Base-by-base conservation (phyloP, 208 protist genomes). In the Leishmania braziliensis region DNA sequence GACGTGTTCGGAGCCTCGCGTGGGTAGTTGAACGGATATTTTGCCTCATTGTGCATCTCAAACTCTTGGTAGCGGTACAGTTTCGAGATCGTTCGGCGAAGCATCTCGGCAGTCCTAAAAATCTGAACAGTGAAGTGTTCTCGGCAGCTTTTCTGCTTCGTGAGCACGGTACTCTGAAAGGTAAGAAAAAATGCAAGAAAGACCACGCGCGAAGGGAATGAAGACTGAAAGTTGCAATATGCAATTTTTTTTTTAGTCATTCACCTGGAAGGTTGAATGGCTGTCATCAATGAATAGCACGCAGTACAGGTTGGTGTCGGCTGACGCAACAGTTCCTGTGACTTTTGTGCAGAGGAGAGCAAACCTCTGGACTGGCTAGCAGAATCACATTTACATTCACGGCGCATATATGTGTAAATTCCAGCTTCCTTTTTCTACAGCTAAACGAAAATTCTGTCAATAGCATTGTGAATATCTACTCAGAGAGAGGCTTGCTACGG, bases 21-120 rank as follows among this genome's bases (percentile, higher is more conserved):
- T 50, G 94, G 82, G 75, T 97, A 97, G 82, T 95, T 93, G 79
- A 96, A 96, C 4, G 94, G 92, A 73, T 93, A 95, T 68, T 96
- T 95, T 74, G 94, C 92, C 74, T 86, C 65, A 85, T 95, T 93
- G 53, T 93, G 92, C 90, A 97, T 96, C 82, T 96, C 94, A 82
- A 97, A 97, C 83, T 97, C 92, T 69, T 97, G 92, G 86, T 97
- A 97, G 29, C 94, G 88, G 82, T 97, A 97, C 43, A 90, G 85
- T 8, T 68, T 82, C 48, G 72, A 51, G 53, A 48, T 66, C 36
- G 83, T 88, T 10, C 86, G 84, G 48, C 90, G 86, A 26, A 97
- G 80, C 92, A 97, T 97, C 79, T 86, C 89, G 56, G 33, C 36
- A 46, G 63, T 48, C 16, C 58, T 72, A 33, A 70, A 43, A 33